Evolutionary conservation across 495 filamentous ascomycete species (phyloP), one percentile per base, ranked within the genome.

Genomic region (Hypomontagnella submonticulosa): DNA sequence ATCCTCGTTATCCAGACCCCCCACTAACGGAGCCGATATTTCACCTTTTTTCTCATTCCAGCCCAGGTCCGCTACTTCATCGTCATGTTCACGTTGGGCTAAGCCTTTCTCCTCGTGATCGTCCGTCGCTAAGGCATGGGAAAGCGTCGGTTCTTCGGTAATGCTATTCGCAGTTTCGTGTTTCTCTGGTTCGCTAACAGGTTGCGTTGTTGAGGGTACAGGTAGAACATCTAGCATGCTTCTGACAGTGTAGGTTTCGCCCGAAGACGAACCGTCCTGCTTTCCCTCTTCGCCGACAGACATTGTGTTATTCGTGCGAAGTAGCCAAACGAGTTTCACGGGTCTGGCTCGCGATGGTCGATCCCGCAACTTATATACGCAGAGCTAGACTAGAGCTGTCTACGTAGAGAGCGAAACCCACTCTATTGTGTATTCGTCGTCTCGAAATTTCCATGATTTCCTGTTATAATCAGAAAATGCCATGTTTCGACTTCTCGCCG

Each of bases 1-100:
- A 70, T 95, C 89, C 47, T 96, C 91, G 73, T 96, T 95, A n/a
- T 79, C 80, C 43, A 96, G 71, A 0, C 90, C 90, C 2, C 86
- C 89, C 16, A 95, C 85, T 3, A 96, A 71, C 0, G 87, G 87
- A 7, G 76, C 77, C 0, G 87, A 78, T 13, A 92, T 83, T 0
- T 85, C 71, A 5, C 87, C 69, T 12, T 84, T 79, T 58, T 80
- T 74, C 46, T 88, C 83, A 66, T 86, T 85, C 92, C 92, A 96
- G 10, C 92, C 92, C 36, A 94, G 67, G 72, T 96, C 85, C 15
- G 77, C 79, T 2, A 90, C 84, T 20, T 76, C 70, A 1, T 71
- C 70, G 20, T 66, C 53, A 32, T 74, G 70, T 20, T 74, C 56
- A 1, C 61, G 53, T 54, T 81, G 78, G 11, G 67, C 73, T 3